Conservation (phyloP, 257 asterid species). For the Ballota nigra region DNA sequence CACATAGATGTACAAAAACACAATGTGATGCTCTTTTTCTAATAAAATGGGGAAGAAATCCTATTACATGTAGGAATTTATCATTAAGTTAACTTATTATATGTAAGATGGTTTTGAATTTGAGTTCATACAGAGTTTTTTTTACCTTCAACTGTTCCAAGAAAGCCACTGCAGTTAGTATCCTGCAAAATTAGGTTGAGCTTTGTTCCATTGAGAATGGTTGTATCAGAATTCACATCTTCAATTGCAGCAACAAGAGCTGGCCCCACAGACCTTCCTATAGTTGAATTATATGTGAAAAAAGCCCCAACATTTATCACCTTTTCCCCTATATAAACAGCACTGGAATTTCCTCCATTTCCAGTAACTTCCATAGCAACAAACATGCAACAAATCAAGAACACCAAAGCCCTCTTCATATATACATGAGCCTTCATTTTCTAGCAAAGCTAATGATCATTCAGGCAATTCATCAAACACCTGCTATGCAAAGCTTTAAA, state of each 20-base stretch:
- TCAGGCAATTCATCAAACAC: constrained; percentile 31
- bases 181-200: constrained; percentile 69
- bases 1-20: not conserved
- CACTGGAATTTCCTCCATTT: constrained; percentile 32
- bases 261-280: constrained; percentile 76
- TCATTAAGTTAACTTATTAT: not conserved
- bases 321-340: constrained; percentile 29
- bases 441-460: not conserved
- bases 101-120: not conserved
- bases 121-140: not conserved
- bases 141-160: constrained; percentile 84
- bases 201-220: constrained; percentile 47
- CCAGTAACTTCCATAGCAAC: constrained; percentile 37
- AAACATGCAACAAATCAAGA: constrained; percentile 38
- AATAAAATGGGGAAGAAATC: not conserved
- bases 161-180: constrained; percentile 88
- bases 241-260: constrained; percentile 72
- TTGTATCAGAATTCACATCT: constrained; percentile 67
- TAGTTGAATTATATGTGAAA: constrained; percentile 64
- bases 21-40: not conserved
- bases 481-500: constrained; percentile 20
- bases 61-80: not conserved
- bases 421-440: constrained; percentile 26
- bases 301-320: constrained; percentile 74
- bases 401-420: constrained; percentile 27